These are phyloP conservation scores for Pestalotiopsis sp. DNA, from an alignment of 2,329 filamentous ascomycete genomes.

Conservation along the genomic window DNA sequence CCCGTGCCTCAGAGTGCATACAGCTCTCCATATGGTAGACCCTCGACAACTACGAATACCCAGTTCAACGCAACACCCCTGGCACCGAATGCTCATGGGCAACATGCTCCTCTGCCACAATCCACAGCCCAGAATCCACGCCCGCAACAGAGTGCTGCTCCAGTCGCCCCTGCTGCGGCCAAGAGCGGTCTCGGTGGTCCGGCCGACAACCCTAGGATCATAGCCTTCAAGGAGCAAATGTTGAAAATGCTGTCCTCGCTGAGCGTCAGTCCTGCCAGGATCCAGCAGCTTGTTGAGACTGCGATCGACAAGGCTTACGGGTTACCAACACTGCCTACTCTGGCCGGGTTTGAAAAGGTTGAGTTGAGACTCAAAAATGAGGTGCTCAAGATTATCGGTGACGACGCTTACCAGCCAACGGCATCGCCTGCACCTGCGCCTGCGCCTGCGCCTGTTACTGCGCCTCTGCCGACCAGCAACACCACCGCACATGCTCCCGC, in stretches of 20 bases:
- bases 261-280: conserved; percentile 28
- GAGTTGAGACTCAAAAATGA: conserved; percentile 28
- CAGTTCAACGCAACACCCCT: conserved; percentile 23
- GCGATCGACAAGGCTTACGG: conserved; percentile 30
- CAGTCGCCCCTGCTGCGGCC: conserved; percentile 12
- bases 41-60: conserved; percentile 24
- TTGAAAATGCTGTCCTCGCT: conserved; percentile 24
- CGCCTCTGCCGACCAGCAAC: background rate
- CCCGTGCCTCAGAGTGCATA: conserved; percentile 28
- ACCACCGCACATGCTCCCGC: background rate
- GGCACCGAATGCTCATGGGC: conserved; percentile 18
- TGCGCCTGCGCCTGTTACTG: conserved; percentile 15
- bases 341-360: conserved; percentile 27
- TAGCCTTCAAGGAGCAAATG: conserved; percentile 30
- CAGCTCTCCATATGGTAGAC: conserved; percentile 32
- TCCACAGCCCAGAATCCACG: conserved; percentile 18
- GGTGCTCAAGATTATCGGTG: conserved; percentile 29
- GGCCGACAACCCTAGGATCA: conserved; percentile 29
- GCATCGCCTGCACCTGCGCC: background rate
- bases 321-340: conserved; percentile 22
- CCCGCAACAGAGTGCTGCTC: conserved; percentile 13
- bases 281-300: conserved; percentile 29
- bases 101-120: background rate
- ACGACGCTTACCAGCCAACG: conserved; percentile 21
- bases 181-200: conserved; percentile 21